A percentile compares a stretch with the other conserved stretches of the same genome.
Conservation (phyloP, 768 basidiomycete genomes). For the Xanthoconium purpureum region DNA sequence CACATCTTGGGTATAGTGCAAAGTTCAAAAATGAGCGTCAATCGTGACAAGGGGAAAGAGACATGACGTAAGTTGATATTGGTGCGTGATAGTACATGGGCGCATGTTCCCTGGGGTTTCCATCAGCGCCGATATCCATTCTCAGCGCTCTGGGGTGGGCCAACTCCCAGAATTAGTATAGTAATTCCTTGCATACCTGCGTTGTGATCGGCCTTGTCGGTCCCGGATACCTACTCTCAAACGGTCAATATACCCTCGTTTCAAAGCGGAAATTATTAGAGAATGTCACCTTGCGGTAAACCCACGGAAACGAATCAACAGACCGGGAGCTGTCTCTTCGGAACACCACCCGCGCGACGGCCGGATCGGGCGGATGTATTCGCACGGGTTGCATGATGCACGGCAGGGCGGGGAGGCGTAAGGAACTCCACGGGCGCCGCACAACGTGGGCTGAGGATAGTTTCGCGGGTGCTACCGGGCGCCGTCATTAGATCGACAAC, state of each 20-base stretch:
- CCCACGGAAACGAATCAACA: neutral
- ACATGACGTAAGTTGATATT: neutral
- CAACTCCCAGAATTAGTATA: neutral
- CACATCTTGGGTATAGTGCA: neutral
- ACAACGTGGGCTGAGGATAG: neutral
- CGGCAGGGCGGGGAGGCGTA: no score
- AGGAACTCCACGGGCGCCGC: neutral
- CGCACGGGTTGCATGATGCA: neutral
- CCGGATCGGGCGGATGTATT: neutral
- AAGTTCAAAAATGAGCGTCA: neutral
- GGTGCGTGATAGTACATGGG: neutral
- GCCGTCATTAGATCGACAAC: neutral
- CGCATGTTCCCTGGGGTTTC: neutral
- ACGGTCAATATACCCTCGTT: neutral
- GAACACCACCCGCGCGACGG: neutral
- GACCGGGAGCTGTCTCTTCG: neutral
- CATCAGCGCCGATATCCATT: constrained; percentile 8
- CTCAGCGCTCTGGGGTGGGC: neutral
- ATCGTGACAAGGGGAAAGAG: neutral
- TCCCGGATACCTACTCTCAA: neutral
- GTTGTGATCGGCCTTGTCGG: neutral
- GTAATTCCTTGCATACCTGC: neutral
- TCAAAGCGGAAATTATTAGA: neutral
- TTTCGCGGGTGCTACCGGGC: neutral
- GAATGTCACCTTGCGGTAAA: neutral